A percentile compares a stretch with the other conserved stretches of the same genome.
Conservation (phyloP, 2,329 filamentous ascomycete species). For the Aspergillus sp. region DNA sequence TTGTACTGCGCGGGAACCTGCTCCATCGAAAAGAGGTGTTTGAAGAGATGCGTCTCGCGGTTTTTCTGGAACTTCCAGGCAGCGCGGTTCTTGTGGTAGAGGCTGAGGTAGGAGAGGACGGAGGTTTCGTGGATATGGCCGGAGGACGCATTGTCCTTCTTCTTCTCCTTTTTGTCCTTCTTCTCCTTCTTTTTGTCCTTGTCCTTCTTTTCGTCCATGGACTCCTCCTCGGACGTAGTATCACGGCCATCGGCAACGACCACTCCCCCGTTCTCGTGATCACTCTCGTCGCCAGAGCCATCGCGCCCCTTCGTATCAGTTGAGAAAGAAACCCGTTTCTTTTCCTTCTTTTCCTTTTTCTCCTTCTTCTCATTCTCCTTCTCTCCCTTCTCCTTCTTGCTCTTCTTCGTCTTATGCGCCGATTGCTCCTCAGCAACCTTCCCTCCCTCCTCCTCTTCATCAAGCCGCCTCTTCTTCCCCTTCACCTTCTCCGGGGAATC, state of each 20-base stretch:
- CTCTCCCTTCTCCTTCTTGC: constrained; percentile 6
- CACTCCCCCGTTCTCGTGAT: constrained; percentile 1
- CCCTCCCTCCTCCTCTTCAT: background rate
- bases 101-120: constrained; percentile 65
- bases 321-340: constrained; percentile 57
- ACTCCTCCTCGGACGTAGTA: constrained; percentile 7
- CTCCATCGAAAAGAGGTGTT: constrained; percentile 65
- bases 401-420: constrained; percentile 3
- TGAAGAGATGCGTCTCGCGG: constrained; percentile 74
- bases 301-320: constrained; percentile 53
- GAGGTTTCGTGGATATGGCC: constrained; percentile 32
- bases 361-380: constrained; percentile 12
- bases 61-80: constrained; percentile 97
- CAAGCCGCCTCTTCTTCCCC: too few relatives aligned
- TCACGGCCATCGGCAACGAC: constrained; percentile 6
- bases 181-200: constrained; percentile 16
- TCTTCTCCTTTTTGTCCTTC: constrained; percentile 18
- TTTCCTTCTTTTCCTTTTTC: constrained; percentile 13
- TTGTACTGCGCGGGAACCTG: constrained; percentile 63
- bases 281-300: constrained; percentile 37
- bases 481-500: background rate
- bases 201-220: constrained; percentile 7
- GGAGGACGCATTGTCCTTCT: constrained; percentile 10
- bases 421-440: constrained; percentile 3
- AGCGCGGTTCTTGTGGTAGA: constrained; percentile 60